Evolutionary conservation across 192 early-diverging fungal genomes (phyloP).

Genomic region (Coemansia sp.): DNA sequence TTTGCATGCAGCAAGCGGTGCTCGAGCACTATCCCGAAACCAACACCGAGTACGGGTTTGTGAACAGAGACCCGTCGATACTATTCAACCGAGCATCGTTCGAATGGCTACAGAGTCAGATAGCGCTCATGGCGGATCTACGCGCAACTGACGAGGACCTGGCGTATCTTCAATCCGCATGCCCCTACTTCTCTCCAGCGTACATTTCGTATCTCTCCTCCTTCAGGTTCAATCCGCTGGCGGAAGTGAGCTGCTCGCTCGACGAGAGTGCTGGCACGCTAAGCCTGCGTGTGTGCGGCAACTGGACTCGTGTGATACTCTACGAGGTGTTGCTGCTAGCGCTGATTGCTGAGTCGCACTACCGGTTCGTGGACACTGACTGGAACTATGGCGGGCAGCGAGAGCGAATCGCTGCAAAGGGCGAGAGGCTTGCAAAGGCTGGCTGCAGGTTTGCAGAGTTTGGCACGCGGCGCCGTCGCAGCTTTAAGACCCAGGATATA

Average conservation of each 20-base stretch:
- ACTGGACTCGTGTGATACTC: slow-evolving; percentile 73
- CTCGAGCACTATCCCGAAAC: slow-evolving; percentile 68
- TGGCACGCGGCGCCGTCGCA: slow-evolving; percentile 73
- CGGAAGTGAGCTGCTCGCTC: slow-evolving; percentile 17
- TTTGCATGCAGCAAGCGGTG: slow-evolving; percentile 81
- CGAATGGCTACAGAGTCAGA: slow-evolving; percentile 49
- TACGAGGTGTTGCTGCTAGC: slow-evolving; percentile 77
- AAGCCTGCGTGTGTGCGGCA: slow-evolving; percentile 59
- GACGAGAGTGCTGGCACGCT: slow-evolving; percentile 28
- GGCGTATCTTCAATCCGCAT: slow-evolving; percentile 40
- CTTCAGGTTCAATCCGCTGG: slow-evolving; percentile 57
- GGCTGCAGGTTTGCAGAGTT: slow-evolving; percentile 80
- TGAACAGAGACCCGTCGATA: slow-evolving; percentile 60
- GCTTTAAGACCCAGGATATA: slow-evolving; percentile 67
- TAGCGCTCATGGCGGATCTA: slow-evolving; percentile 26
- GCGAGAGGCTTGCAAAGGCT: slow-evolving; percentile 47
- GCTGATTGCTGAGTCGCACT: slow-evolving; percentile 72
- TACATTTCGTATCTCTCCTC: slow-evolving; percentile 65
- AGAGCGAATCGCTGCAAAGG: slow-evolving; percentile 59
- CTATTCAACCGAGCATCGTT: slow-evolving; percentile 51
- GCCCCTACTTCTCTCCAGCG: slow-evolving; percentile 59
- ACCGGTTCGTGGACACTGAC: slow-evolving; percentile 66
- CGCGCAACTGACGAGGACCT: slow-evolving; percentile 38
- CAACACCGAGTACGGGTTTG: slow-evolving; percentile 65
- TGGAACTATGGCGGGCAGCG: slow-evolving; percentile 69